Evolutionary conservation across 2,329 filamentous ascomycete species (phyloP), one percentile per base, ranked within the genome.

Genomic region (Hymenoscyphus repandus): DNA sequence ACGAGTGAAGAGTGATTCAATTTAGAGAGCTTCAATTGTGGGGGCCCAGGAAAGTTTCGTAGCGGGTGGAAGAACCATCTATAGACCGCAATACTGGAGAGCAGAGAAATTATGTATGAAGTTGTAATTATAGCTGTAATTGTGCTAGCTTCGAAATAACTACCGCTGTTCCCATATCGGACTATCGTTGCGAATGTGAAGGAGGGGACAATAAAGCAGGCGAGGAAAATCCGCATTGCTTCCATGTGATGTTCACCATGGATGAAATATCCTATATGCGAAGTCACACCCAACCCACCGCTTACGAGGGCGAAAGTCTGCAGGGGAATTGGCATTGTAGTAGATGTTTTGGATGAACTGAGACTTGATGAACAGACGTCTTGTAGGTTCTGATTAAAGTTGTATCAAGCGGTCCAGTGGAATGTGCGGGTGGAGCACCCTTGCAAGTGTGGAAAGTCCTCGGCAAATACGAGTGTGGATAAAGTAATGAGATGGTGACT

Each of bases 51-150:
- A 22, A 66, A 66, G 10, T 45, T 44, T 12, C 47, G 61, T 45
- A 69, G 60, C 34, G 41, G 64, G 61, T 45, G 63, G 64, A 62
- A 72, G 70, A 81, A 73, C 0, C 76, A 73, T 5, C 82, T 61
- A 57, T 82, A 79, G 45, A 75, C 72, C 22, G 81, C 66, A 65
- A 82, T 74, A 9, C 76, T 70, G 49, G 1, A 77, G 76, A 58
- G 77, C 13, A 60, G 45, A 2, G 39, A 42, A 2, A 36, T 32
- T 13, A 51, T 37, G 17, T 55, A 57, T 2, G 54, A 53, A 6
- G n/a, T 13, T 1, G 45, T 32, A 9, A 47, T 40, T 10, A 42
- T n/a, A 3, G 50, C 33, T n/a, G 56, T 48, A 12, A 46, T 31
- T 15, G 31, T 36, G 9, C 18, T 12, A 5, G 57, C 51, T 18